phyloP scores from a whole-genome alignment of 2,329 filamentous ascomycete species.

The Diatrype stigma region DNA sequence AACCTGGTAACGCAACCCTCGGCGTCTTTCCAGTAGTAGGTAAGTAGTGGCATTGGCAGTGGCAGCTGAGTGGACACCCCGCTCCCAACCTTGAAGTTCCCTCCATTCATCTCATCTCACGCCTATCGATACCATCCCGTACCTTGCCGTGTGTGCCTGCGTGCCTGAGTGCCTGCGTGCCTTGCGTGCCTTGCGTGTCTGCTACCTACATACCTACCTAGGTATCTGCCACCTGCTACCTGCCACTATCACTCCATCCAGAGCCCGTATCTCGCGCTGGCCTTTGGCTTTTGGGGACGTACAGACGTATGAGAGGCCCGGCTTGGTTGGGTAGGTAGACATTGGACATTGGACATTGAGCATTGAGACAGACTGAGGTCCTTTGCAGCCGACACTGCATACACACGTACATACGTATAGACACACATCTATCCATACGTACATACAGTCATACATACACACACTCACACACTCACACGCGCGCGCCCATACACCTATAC shows the following conservation, averaged over 20 bases:
- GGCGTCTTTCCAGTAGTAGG: neutral
- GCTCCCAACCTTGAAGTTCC: no score
- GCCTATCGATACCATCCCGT: constrained; percentile 6
- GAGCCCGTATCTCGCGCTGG: neutral
- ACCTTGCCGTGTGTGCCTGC: constrained; percentile 1
- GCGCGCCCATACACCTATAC: constrained; percentile 1
- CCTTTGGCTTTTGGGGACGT: neutral
- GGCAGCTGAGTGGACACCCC: constrained; percentile 4
- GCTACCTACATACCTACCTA: no score
- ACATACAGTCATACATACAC: neutral
- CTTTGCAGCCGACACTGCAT: neutral
- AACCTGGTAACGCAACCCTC: constrained; percentile 1
- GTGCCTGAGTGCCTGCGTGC: no score
- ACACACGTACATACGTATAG: neutral
- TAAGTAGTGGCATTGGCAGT: neutral
- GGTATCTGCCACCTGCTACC: neutral
- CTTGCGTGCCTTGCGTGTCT: no score
- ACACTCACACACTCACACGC: constrained; percentile 2
- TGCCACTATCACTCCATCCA: neutral
- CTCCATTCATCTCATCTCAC: constrained; percentile 7
- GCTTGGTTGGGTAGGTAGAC: neutral
- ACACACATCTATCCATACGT: neutral
- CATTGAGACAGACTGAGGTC: no score
- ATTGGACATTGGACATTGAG: neutral
- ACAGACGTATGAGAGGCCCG: neutral